A percentile compares a stretch with the other conserved stretches of the same genome.
Evolutionary conservation across 371 early-diverging fungal species (phyloP).

Genomic region (Actinomucor elegans): DNA sequence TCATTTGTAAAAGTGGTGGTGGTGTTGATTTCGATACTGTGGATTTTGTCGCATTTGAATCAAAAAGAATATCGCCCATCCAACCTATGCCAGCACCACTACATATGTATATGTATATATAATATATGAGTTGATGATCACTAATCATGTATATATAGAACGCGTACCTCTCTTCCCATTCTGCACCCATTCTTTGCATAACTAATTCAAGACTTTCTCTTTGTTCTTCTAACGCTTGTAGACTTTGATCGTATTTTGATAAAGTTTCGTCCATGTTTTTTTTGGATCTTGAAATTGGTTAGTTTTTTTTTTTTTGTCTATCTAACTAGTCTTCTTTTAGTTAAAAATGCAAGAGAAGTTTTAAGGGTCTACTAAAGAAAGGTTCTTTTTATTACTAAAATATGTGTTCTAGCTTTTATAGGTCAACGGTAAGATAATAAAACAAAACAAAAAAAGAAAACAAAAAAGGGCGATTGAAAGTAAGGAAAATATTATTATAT

Average conservation of each 20-base stretch:
- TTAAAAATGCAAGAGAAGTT: too few relatives aligned
- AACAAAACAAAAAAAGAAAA: too few relatives aligned
- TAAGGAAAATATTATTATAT: too few relatives aligned
- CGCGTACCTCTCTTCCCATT: constrained; percentile 52
- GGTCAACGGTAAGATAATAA: too few relatives aligned
- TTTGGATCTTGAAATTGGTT: not conserved
- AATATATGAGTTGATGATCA: too few relatives aligned
- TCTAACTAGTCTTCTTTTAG: too few relatives aligned
- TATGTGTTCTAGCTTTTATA: too few relatives aligned
- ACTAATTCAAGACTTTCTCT: constrained; percentile 38
- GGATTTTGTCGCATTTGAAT: not conserved
- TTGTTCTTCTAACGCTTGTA: constrained; percentile 41
- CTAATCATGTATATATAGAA: not conserved
- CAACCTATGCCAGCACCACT: constrained; percentile 54
- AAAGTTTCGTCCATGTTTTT: constrained; percentile 40
- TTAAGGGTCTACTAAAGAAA: too few relatives aligned
- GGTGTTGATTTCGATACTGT: not conserved
- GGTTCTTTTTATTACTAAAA: too few relatives aligned
- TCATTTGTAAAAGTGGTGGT: constrained; percentile 2
- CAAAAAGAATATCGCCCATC: constrained; percentile 17
- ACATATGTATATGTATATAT: not conserved
- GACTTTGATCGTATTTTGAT: constrained; percentile 34
- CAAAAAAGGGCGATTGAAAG: too few relatives aligned
- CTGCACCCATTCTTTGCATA: constrained; percentile 46
- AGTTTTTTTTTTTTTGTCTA: not conserved